phyloP scores from a whole-genome alignment of 768 basidiomycete species.

The Pleurotus eryngii region DNA sequence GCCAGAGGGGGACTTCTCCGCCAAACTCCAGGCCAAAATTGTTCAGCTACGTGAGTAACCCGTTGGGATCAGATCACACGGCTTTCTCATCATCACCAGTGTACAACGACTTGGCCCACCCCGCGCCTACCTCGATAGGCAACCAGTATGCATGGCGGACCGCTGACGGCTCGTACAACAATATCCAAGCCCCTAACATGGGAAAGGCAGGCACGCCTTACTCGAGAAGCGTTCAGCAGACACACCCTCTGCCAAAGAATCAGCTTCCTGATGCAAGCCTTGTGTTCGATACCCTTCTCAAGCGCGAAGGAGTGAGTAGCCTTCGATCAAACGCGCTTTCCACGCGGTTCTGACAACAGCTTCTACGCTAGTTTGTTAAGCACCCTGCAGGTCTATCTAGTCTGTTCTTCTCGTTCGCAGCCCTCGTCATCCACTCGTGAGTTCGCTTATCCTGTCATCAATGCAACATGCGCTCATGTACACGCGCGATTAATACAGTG shows the following conservation, averaged over 20 bases:
- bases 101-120: constrained; percentile 81
- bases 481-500: constrained; percentile 33
- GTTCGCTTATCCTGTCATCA: constrained; percentile 9
- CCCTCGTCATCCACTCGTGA: constrained; percentile 77
- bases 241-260: constrained; percentile 58
- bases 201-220: constrained; percentile 81
- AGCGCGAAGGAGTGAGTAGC: constrained; percentile 56
- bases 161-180: constrained; percentile 80
- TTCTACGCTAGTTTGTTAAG: constrained; percentile 52
- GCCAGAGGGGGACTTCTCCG: constrained; percentile 40
- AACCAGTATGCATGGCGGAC: constrained; percentile 61
- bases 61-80: background rate
- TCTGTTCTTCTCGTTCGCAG: constrained; percentile 79
- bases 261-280: constrained; percentile 78
- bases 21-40: constrained; percentile 39
- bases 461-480: background rate
- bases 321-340: background rate
- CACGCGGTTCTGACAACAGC: background rate
- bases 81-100: constrained; percentile 35
- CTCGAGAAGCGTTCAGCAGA: constrained; percentile 78
- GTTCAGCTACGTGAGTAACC: constrained; percentile 52
- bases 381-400: constrained; percentile 81
- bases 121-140: constrained; percentile 67
- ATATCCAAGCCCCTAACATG: constrained; percentile 62
- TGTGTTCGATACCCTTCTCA: constrained; percentile 77